Percentiles rank a stretch among this genome's conserved stretches.
These are phyloP conservation scores for Brasenia schreberi DNA, from an alignment of 164 flowering plant genomes.

Conservation along the genomic window DNA sequence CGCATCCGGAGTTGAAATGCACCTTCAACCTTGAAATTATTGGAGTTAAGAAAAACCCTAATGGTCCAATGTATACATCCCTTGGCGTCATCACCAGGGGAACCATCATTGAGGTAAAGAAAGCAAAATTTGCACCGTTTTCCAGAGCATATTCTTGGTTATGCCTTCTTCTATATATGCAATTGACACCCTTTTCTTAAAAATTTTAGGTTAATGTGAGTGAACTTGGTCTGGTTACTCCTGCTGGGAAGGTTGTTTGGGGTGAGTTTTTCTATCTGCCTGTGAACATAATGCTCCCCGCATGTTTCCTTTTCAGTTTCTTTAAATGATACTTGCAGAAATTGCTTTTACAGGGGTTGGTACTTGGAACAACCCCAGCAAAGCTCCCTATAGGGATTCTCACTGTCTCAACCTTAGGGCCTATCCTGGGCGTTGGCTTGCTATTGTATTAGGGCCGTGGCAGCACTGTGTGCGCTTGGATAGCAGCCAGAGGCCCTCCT, in stretches of 20 bases:
- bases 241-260: slow-evolving; percentile 98
- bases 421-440: too few species aligned
- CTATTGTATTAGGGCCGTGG: too few species aligned
- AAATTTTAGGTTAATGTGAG: slow-evolving; percentile 73
- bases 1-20: slow-evolving; percentile 94
- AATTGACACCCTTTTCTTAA: neutral
- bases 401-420: too few species aligned
- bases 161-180: neutral
- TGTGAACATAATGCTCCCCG: too few species aligned
- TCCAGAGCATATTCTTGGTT: neutral
- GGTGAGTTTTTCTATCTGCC: slow-evolving; percentile 26
- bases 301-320: too few species aligned
- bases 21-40: slow-evolving; percentile 93
- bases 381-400: too few species aligned
- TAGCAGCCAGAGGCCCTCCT: too few species aligned
- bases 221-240: slow-evolving; percentile 93
- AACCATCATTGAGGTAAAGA: slow-evolving; percentile 77
- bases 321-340: too few species aligned
- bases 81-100: slow-evolving; percentile 95
- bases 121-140: neutral
- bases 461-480: too few species aligned
- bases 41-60: slow-evolving; percentile 94
- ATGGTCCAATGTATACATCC: slow-evolving; percentile 91
- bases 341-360: too few species aligned
- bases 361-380: too few species aligned